These are phyloP conservation scores for Sarcodon aspratus DNA, from an alignment of 768 basidiomycete genomes.

Conservation along the genomic window DNA sequence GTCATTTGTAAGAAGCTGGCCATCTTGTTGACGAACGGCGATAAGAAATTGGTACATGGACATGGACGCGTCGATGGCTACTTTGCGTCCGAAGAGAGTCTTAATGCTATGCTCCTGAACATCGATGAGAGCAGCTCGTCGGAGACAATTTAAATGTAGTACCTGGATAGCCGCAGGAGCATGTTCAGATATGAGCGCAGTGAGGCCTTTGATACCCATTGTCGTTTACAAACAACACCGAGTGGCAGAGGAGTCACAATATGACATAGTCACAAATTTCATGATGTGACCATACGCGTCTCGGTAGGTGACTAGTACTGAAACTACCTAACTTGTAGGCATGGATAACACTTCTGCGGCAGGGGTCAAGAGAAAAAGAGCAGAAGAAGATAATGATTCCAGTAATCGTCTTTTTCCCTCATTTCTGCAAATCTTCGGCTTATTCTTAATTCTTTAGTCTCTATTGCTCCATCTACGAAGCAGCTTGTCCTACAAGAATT, in stretches of 20 bases:
- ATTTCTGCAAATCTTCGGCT: neutral
- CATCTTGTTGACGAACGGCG: conserved; percentile 92
- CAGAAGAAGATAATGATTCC: neutral
- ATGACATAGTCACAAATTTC: too few relatives aligned
- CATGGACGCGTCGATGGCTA: conserved; percentile 98
- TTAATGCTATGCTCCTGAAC: conserved; percentile 84
- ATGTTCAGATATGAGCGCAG: conserved; percentile 78
- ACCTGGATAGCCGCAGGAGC: conserved; percentile 73
- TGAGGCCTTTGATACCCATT: conserved; percentile 96
- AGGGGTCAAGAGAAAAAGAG: neutral
- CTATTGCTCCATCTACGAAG: neutral
- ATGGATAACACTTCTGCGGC: neutral
- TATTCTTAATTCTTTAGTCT: neutral
- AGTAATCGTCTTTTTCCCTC: neutral
- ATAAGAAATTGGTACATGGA: conserved; percentile 97
- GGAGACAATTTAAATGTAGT: neutral
- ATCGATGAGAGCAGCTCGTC: conserved; percentile 1
- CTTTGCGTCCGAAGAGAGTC: conserved; percentile 95
- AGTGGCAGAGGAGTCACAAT: too few relatives aligned
- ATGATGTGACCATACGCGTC: too few relatives aligned
- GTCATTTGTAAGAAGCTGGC: conserved; percentile 95
- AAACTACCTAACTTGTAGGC: too few relatives aligned
- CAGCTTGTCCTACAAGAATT: conserved; percentile 27
- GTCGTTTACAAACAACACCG: neutral
- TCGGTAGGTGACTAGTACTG: too few relatives aligned